Percentiles rank a stretch among this genome's conserved stretches.
These are phyloP conservation scores for Sporisorium sorghi DNA, from an alignment of 1,284 basidiomycete genomes.

Conservation along the genomic window DNA sequence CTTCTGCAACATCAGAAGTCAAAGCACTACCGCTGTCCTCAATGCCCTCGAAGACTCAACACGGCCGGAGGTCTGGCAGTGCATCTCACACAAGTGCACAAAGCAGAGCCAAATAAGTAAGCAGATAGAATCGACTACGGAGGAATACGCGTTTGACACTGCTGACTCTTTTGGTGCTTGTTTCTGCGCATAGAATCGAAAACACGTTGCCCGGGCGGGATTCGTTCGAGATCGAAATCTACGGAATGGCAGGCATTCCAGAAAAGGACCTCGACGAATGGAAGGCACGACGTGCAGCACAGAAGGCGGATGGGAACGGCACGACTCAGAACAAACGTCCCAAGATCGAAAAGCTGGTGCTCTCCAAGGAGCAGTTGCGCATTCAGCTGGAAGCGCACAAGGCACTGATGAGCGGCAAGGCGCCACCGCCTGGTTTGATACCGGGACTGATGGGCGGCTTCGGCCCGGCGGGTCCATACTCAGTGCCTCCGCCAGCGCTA, in stretches of 20 bases:
- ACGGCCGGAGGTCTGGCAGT: constrained; percentile 98
- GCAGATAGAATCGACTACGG: constrained; percentile 70
- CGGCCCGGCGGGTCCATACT: constrained; percentile 33
- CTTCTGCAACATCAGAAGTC: constrained; percentile 99
- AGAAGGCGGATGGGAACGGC: constrained; percentile 34
- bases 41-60: constrained; percentile 94
- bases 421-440: constrained; percentile 42
- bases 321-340: constrained; percentile 79
- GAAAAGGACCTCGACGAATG: constrained; percentile 93
- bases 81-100: constrained; percentile 98
- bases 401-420: constrained; percentile 83
- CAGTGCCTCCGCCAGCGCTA: constrained; percentile 37
- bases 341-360: constrained; percentile 82
- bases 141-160: neutral
- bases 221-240: constrained; percentile 98
- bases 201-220: constrained; percentile 96
- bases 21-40: constrained; percentile 97
- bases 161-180: neutral
- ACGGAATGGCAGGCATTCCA: constrained; percentile 98
- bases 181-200: constrained; percentile 77
- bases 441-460: constrained; percentile 19
- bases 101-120: constrained; percentile 94
- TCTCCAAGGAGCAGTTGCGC: constrained; percentile 79
- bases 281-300: constrained; percentile 77
- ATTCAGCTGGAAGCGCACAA: constrained; percentile 89